Conservation (phyloP, 768 basidiomycete species). For the Galerina sulciceps region DNA sequence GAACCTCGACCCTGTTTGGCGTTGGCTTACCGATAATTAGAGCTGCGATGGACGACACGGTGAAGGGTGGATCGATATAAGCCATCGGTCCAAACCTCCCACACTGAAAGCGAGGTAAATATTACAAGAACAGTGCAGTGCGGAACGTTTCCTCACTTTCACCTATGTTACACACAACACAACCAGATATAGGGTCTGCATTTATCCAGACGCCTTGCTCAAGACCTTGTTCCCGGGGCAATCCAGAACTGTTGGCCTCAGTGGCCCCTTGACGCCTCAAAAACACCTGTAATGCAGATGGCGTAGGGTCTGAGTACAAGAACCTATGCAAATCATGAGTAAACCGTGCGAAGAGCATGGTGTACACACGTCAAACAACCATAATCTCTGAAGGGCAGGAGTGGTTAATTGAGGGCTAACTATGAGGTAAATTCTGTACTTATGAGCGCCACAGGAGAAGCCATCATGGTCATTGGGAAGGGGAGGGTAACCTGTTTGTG, state of each 20-base stretch:
- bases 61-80: slow-evolving; percentile 88
- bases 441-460: slow-evolving; percentile 90
- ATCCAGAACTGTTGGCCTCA: slow-evolving; percentile 31
- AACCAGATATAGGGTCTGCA: slow-evolving; percentile 82
- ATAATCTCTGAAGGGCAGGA: slow-evolving; percentile 65
- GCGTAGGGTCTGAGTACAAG: slow-evolving; percentile 82
- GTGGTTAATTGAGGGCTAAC: background rate
- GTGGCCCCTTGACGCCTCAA: slow-evolving; percentile 44
- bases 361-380: slow-evolving; percentile 82
- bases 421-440: slow-evolving; percentile 42
- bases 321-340: slow-evolving; percentile 50
- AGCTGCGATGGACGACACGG: slow-evolving; percentile 77
- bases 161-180: slow-evolving; percentile 90
- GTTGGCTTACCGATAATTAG: slow-evolving; percentile 61
- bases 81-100: slow-evolving; percentile 91
- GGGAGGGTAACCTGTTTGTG: slow-evolving; percentile 76
- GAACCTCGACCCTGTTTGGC: background rate
- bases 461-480: slow-evolving; percentile 81
- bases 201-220: slow-evolving; percentile 78
- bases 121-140: background rate
- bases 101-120: slow-evolving; percentile 54
- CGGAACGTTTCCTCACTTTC: slow-evolving; percentile 62
- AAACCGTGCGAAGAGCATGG: background rate
- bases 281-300: slow-evolving; percentile 83
- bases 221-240: slow-evolving; percentile 55